phyloP scores from a whole-genome alignment of 352 stramenopile species.

The Phytophthora sansomeana region DNA sequence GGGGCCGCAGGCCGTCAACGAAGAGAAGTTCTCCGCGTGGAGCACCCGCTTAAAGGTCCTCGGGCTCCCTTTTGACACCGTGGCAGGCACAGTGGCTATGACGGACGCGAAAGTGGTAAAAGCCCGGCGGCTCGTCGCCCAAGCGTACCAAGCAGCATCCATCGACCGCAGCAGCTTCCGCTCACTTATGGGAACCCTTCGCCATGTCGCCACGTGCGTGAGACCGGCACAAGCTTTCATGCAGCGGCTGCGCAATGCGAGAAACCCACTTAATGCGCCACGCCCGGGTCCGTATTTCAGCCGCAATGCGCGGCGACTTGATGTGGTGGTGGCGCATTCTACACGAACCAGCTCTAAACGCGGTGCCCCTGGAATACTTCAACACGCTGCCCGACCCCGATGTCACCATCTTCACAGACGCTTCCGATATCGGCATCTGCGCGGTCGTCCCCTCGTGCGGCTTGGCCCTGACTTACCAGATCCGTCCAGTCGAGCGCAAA shows the following conservation, averaged over 20 bases:
- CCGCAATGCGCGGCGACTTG: background rate
- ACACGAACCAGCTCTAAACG: background rate
- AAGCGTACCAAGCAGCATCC: too few species aligned
- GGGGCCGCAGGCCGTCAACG: too few species aligned
- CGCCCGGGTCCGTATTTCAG: background rate
- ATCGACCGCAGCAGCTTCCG: too few species aligned
- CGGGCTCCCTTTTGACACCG: too few species aligned
- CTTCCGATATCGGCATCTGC: constrained; percentile 7
- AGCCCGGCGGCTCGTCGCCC: too few species aligned
- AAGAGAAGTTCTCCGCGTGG: too few species aligned
- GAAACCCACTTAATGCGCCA: background rate
- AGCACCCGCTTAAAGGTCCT: too few species aligned
- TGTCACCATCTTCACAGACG: constrained; percentile 13
- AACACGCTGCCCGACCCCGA: background rate
- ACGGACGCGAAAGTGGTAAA: too few species aligned
- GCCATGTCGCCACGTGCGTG: constrained; percentile 11
- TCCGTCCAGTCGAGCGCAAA: background rate
- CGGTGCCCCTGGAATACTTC: background rate
- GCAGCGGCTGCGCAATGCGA: background rate
- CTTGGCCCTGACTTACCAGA: background rate
- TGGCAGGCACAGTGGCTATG: too few species aligned
- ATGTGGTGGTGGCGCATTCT: constrained; percentile 1
- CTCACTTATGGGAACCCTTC: background rate
- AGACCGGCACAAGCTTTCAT: background rate
- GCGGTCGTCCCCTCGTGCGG: background rate